Evolutionary conservation across 139 green algal species (phyloP), one percentile per base, ranked within the genome.

Genomic region (Raphidocelis subcapitata): DNA sequence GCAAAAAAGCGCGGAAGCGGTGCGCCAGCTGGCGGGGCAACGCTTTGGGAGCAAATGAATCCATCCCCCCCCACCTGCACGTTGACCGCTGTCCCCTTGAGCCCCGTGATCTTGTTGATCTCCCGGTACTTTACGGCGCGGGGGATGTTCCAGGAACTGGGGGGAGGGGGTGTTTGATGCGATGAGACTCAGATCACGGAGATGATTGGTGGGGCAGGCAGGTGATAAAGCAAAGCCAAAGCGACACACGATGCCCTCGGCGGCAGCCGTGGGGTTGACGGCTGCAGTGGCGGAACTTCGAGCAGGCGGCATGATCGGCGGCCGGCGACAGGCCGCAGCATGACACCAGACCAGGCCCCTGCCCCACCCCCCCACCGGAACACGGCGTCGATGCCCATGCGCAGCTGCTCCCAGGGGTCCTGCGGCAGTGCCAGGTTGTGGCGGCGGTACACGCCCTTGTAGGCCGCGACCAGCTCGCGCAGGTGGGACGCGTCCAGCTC

Each of bases 31-130:
- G 5, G 79, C n/a, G n/a, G n/a, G n/a, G n/a, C n/a, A n/a, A n/a
- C n/a, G n/a, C n/a, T n/a, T n/a, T n/a, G n/a, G n/a, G n/a, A n/a
- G n/a, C n/a, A n/a, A n/a, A n/a, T n/a, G n/a, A n/a, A n/a, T n/a
- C n/a, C n/a, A n/a, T n/a, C n/a, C n/a, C n/a, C 41, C 41, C 41
- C 41, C 12, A 76, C 41, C 78, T 97, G 91, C 32, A 97, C 81
- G 72, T 93, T 97, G 44, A 97, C 92, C 14, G 92, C 92, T 5
- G 92, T 97, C 69, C 92, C 92, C 73, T 84, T 81, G 31, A 97
- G 84, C 26, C 90, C 91, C 2, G 76, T 87, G 80, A 97, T 95
- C 70, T 88, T 81, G 81, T 97, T 93, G 79, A 97, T 92, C 62
- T 89, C 79, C 54, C 92, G 82, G 85, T 97, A 97, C 89, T 93